These are phyloP conservation scores for Colletotrichum eleusines DNA, from an alignment of 2,329 filamentous ascomycete species.

Conservation along the genomic window DNA sequence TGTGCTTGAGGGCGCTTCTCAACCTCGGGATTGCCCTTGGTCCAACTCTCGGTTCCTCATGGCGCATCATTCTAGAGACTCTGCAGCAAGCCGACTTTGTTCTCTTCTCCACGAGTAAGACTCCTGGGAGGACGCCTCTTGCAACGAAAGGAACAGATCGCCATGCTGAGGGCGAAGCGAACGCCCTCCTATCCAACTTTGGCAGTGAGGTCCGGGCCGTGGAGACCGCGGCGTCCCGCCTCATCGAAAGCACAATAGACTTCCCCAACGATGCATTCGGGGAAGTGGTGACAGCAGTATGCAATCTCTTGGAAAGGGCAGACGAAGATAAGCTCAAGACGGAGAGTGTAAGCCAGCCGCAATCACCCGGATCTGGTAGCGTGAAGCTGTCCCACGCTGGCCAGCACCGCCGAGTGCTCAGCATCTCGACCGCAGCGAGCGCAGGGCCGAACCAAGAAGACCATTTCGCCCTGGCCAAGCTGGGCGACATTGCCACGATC, in stretches of 20 bases:
- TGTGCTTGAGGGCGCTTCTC: conserved; percentile 91
- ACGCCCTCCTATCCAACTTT: conserved; percentile 73
- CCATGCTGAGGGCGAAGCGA: conserved; percentile 64
- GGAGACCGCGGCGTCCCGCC: conserved; percentile 84
- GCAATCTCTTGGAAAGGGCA: conserved; percentile 71
- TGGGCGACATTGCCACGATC: conserved; percentile 78
- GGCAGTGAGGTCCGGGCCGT: conserved; percentile 87
- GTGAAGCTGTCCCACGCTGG: conserved; percentile 53
- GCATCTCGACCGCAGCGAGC: conserved; percentile 59
- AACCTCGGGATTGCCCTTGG: conserved; percentile 96
- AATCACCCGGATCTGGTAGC: conserved; percentile 50
- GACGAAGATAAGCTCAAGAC: conserved; percentile 45
- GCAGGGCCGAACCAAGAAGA: conserved; percentile 70
- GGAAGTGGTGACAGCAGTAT: conserved; percentile 81
- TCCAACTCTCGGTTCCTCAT: conserved; percentile 85
- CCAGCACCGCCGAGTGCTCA: conserved; percentile 61
- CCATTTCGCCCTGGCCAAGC: conserved; percentile 77
- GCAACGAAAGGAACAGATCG: conserved; percentile 60
- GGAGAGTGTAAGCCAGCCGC: conserved; percentile 50
- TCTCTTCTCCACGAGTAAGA: conserved; percentile 73
- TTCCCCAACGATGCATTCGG: conserved; percentile 88
- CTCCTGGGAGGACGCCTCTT: conserved; percentile 64
- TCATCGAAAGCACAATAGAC: conserved; percentile 92
- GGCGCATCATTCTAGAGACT: conserved; percentile 92
- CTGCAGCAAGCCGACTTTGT: conserved; percentile 94